A percentile compares a stretch with the other conserved stretches of the same genome.
phyloP scores from a whole-genome alignment of 768 basidiomycete genomes.

The Cantharellus anzutake region DNA sequence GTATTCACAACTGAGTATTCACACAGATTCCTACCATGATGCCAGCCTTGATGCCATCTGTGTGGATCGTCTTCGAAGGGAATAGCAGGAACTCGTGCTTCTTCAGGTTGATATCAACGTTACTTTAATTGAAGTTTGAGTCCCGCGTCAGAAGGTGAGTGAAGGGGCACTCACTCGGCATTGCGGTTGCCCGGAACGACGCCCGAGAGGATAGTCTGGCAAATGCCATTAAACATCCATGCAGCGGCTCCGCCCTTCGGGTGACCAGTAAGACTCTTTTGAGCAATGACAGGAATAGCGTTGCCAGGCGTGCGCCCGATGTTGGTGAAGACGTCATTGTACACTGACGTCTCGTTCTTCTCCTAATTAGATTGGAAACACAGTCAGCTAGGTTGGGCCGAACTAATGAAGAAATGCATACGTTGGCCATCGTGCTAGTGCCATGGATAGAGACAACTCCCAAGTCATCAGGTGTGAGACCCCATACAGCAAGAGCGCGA shows the following conservation, averaged over 20 bases:
- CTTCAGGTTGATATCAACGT: slow-evolving; percentile 84
- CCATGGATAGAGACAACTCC: slow-evolving; percentile 82
- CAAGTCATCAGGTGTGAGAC: slow-evolving; percentile 80
- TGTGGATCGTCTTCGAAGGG: slow-evolving; percentile 91
- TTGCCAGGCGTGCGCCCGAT: slow-evolving; percentile 85
- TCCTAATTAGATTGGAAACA: slow-evolving; percentile 29
- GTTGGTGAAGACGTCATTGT: slow-evolving; percentile 85
- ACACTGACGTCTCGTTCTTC: slow-evolving; percentile 93
- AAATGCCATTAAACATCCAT: slow-evolving; percentile 86
- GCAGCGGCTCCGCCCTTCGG: slow-evolving; percentile 98
- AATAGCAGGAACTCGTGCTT: slow-evolving; percentile 84
- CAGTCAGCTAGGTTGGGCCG: slow-evolving; percentile 4
- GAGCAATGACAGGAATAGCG: slow-evolving; percentile 92
- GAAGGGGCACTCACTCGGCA: slow-evolving; percentile 53
- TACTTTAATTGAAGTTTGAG: slow-evolving; percentile 28
- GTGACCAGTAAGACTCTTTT: slow-evolving; percentile 94
- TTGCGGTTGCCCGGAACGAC: slow-evolving; percentile 91
- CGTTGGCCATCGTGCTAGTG: slow-evolving; percentile 72
- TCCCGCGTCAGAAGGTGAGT: slow-evolving; percentile 2
- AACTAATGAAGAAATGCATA: slow-evolving; percentile 15
- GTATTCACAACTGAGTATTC: not conserved
- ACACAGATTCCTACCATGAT: slow-evolving; percentile 41
- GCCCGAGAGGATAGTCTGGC: slow-evolving; percentile 70
- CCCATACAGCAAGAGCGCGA: slow-evolving; percentile 93
- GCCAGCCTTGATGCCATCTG: slow-evolving; percentile 78